phyloP scores from a whole-genome alignment of 345 rosid species.

The Gossypium australe region DNA sequence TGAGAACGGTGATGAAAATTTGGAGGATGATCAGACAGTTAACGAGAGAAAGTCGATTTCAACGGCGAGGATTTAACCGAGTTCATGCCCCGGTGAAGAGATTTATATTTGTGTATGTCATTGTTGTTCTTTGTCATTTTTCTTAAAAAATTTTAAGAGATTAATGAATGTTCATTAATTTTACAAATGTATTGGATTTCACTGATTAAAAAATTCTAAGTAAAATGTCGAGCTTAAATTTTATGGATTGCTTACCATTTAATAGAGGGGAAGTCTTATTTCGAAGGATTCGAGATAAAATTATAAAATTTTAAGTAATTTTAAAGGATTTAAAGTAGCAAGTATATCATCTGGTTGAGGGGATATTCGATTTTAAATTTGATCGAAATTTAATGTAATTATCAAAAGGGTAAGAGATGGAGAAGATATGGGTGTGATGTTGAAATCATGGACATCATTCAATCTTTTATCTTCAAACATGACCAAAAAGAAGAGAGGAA shows the following conservation, averaged over 20 bases:
- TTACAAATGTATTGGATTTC: background rate
- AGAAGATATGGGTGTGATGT: background rate
- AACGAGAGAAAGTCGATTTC: background rate
- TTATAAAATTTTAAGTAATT: too few species aligned
- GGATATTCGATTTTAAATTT: background rate
- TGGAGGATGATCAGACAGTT: background rate
- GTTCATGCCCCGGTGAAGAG: constrained; percentile 17
- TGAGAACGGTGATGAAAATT: background rate
- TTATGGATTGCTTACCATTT: too few species aligned
- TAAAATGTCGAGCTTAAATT: too few species aligned
- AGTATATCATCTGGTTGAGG: too few species aligned
- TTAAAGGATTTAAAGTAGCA: too few species aligned
- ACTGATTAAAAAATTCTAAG: too few species aligned
- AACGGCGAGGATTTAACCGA: constrained; percentile 2
- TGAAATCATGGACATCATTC: background rate
- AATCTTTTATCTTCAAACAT: constrained; percentile 10
- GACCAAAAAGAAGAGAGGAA: background rate
- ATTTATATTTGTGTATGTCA: background rate
- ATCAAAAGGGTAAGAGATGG: background rate
- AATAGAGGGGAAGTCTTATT: too few species aligned
- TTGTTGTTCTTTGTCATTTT: background rate
- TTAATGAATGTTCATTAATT: background rate
- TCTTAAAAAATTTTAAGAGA: background rate
- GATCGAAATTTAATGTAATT: background rate
- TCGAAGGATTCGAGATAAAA: too few species aligned